phyloP scores from a whole-genome alignment of 768 basidiomycete species.

The Psilocybe cubensis region DNA sequence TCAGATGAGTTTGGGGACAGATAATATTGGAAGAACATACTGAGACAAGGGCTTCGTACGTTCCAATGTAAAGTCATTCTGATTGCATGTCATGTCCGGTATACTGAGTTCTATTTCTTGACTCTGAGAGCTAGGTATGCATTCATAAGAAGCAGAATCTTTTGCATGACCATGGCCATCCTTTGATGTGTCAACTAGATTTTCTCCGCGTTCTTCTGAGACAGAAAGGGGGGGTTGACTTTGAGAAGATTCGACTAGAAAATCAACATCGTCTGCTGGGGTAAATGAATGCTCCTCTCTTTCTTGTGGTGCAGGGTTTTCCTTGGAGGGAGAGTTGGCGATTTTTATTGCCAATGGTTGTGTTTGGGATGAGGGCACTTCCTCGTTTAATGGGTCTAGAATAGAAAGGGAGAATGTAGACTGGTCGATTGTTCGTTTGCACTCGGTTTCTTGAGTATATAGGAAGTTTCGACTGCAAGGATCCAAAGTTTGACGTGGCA shows the following conservation, averaged over 20 bases:
- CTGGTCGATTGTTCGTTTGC: background rate
- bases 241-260: conserved; percentile 36
- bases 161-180: background rate
- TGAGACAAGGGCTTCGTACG: background rate
- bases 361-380: conserved; percentile 41
- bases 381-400: background rate
- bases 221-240: conserved; percentile 30
- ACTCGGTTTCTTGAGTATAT: background rate
- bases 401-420: background rate
- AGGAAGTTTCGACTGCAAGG: too few relatives aligned
- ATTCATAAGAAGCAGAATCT: conserved; percentile 21
- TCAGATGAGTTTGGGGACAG: background rate
- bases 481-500: background rate
- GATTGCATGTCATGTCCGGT: conserved; percentile 1
- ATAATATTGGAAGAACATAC: background rate
- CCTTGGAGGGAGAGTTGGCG: background rate
- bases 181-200: background rate
- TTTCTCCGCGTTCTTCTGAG: conserved; percentile 17
- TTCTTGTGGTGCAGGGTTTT: background rate
- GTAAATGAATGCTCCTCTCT: background rate
- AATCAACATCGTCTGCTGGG: conserved; percentile 14
- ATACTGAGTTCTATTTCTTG: conserved; percentile 42
- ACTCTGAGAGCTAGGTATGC: conserved; percentile 50
- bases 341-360: conserved; percentile 20
- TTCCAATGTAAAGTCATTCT: background rate